phyloP scores from a whole-genome alignment of 2,329 filamentous ascomycete genomes.

The Xylariaceae sp. region DNA sequence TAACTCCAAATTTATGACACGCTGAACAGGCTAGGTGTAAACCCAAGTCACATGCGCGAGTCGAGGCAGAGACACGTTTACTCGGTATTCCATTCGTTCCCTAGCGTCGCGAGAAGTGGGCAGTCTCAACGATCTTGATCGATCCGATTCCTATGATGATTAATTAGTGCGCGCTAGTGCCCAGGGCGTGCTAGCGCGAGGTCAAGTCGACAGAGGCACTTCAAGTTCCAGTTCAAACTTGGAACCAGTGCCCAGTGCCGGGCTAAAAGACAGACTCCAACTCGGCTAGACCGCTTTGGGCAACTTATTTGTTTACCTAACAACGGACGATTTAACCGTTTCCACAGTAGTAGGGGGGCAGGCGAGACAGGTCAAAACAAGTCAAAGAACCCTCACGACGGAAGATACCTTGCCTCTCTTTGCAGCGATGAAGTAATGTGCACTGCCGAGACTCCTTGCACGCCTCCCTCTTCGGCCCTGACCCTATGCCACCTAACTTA shows the following conservation, averaged over 20 bases:
- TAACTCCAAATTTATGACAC: conserved; percentile 8
- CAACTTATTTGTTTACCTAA: not conserved
- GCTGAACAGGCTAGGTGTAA: not conserved
- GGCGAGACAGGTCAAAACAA: no score
- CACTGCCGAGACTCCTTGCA: not conserved
- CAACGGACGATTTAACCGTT: not conserved
- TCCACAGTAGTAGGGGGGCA: not conserved
- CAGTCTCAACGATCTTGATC: not conserved
- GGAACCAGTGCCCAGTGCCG: no score
- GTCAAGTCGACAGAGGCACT: no score
- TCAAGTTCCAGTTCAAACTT: no score
- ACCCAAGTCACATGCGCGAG: conserved; percentile 12
- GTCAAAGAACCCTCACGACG: not conserved
- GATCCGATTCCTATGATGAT: not conserved
- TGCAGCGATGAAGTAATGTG: not conserved
- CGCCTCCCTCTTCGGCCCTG: not conserved
- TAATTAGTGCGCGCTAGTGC: not conserved
- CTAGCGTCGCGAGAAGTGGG: conserved; percentile 5
- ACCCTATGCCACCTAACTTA: not conserved
- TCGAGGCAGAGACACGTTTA: conserved; percentile 10
- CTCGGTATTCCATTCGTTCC: conserved; percentile 2
- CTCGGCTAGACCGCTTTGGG: not conserved
- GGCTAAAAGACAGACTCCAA: not conserved
- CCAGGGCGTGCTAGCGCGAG: not conserved
- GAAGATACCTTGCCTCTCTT: not conserved